Base-by-base conservation (phyloP, 2,329 filamentous ascomycete genomes). In the Emergomyces orientalis region DNA sequence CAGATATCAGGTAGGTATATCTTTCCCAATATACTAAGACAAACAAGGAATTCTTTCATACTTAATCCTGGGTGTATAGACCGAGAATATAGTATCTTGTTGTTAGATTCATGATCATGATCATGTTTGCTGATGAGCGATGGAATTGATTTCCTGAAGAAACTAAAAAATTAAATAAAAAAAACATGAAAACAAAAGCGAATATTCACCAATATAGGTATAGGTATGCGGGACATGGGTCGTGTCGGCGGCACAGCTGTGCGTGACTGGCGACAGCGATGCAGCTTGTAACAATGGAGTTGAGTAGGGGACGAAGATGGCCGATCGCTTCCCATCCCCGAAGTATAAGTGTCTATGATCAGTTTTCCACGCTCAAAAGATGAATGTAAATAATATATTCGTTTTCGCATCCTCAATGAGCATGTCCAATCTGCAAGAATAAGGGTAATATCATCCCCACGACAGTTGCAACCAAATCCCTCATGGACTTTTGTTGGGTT, bases 361-460 rank as follows among this genome's bases (percentile, higher is more conserved):
- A 2, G 25, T 7, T 13, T 5, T 30, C 47, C 11, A 25, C 25
- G 25, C 13, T 25, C 14, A 30, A 25, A 4, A 17, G 25, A n/a
- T n/a, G 47, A n/a, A 13, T 25, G 22, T 25, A 13, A 27, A 13
- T 30, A 30, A 17, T 27, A 30, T 30, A 1, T 19, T 27, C 22
- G 1, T 19, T 30, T 51, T 17, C 22, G 3, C 9, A 27, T 17
- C 6, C n/a, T 51, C 47, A 79, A 66, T 79, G 77, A 60, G 77
- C 77, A 72, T 80, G 78, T 43, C 78, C 77, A 63, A 80, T 74
- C 67, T 80, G 78, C 64, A 79, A 65, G 66, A 80, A 79, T 55
- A 80, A 66, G 14, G 78, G 78, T 62, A 80, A 61, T 37, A 79
- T 73, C 78, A 80, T 80, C 62, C 78, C 78, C 65, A 79, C 70